phyloP scores from a whole-genome alignment of 176 grass and related monocot genomes.

The Carex cristatella region DNA sequence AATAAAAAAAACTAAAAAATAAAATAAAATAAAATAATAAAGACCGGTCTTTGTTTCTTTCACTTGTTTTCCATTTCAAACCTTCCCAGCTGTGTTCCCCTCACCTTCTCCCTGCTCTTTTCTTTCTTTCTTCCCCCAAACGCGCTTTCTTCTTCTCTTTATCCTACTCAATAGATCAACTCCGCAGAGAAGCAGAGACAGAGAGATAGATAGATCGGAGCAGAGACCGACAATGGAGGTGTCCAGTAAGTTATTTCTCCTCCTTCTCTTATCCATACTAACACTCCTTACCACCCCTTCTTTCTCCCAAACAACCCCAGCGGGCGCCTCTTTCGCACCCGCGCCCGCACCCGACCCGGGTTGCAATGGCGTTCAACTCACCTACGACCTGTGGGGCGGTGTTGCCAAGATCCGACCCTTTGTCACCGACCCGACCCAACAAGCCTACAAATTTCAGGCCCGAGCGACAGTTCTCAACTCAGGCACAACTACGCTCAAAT shows the following conservation, averaged over 20 bases:
- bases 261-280: constrained; percentile 20
- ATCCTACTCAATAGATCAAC: neutral
- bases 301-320: constrained; percentile 15
- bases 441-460: constrained; percentile 68
- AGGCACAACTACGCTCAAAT: constrained; percentile 55
- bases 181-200: neutral
- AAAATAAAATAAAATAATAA: neutral
- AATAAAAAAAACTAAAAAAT: neutral
- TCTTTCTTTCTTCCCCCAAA: constrained; percentile 24
- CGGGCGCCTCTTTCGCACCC: constrained; percentile 1
- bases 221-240: constrained; percentile 34
- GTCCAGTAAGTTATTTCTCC: neutral
- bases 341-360: constrained; percentile 53
- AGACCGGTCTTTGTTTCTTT: constrained; percentile 23
- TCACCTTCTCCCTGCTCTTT: neutral
- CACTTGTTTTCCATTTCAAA: constrained; percentile 57
- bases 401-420: constrained; percentile 57
- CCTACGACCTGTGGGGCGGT: constrained; percentile 28
- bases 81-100: constrained; percentile 21
- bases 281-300: constrained; percentile 26
- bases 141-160: constrained; percentile 49
- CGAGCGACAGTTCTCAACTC: constrained; percentile 56
- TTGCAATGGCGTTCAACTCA: constrained; percentile 74
- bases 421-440: constrained; percentile 40
- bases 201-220: constrained; percentile 4